These are phyloP conservation scores for Candida pseudoviswanathii DNA, from an alignment of 1,139 yeast genomes.

Conservation along the genomic window DNA sequence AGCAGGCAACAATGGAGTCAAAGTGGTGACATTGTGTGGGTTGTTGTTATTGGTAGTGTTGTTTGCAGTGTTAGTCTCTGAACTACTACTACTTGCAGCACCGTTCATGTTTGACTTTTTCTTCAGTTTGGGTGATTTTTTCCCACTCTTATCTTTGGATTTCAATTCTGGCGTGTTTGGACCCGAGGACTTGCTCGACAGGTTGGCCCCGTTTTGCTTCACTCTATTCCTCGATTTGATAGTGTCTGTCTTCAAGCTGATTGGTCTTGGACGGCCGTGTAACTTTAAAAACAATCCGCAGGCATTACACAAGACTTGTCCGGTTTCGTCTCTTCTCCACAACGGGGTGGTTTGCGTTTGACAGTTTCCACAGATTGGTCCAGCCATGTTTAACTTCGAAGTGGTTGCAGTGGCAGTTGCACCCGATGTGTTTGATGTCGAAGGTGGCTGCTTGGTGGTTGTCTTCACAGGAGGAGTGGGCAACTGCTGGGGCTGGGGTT, in stretches of 20 bases:
- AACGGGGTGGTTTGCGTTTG: slow-evolving; percentile 90
- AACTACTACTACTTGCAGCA: slow-evolving; percentile 12
- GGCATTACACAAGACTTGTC: slow-evolving; percentile 92
- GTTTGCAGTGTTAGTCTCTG: slow-evolving; percentile 12
- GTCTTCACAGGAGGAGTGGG: slow-evolving; percentile 17
- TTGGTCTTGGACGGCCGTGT: slow-evolving; percentile 92
- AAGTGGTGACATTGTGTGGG: slow-evolving; percentile 15
- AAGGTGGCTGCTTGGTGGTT: slow-evolving; percentile 6
- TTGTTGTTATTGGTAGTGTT: slow-evolving; percentile 11
- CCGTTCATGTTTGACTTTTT: slow-evolving; percentile 21
- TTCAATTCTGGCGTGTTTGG: slow-evolving; percentile 52
- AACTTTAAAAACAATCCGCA: slow-evolving; percentile 89
- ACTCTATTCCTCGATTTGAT: slow-evolving; percentile 87
- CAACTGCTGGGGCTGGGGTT: slow-evolving; percentile 11
- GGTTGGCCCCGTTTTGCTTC: slow-evolving; percentile 40
- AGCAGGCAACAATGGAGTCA: slow-evolving; percentile 35
- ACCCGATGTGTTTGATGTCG: slow-evolving; percentile 4
- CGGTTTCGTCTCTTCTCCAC: slow-evolving; percentile 94
- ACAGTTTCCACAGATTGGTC: slow-evolving; percentile 87
- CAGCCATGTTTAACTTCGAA: slow-evolving; percentile 51
- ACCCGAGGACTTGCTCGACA: slow-evolving; percentile 27
- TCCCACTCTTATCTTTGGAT: slow-evolving; percentile 35
- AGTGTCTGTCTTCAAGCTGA: slow-evolving; percentile 86
- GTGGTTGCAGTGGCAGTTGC: slow-evolving; percentile 50
- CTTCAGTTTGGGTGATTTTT: slow-evolving; percentile 36